phyloP scores from a whole-genome alignment of 805 yeast genomes.

The Isabelozyma gotoi region DNA sequence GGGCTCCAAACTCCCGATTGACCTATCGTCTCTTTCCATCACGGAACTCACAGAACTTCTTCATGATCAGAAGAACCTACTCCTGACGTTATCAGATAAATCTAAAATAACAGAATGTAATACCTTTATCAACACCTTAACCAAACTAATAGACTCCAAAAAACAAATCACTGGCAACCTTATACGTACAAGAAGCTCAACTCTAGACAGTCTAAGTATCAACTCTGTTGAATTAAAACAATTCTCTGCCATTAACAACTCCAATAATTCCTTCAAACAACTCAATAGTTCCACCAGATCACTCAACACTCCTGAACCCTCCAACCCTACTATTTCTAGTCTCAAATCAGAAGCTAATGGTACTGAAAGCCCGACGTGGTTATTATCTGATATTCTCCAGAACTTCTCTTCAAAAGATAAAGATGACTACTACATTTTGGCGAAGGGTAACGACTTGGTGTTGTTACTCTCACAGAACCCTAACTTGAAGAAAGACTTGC shows the following conservation, averaged over 20 bases:
- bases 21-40: not conserved
- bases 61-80: not conserved
- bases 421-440: constrained; percentile 50
- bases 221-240: constrained; percentile 1
- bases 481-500: constrained; percentile 61
- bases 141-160: not conserved
- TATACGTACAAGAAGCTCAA: constrained; percentile 1
- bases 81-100: not conserved
- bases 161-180: not conserved
- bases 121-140: not conserved
- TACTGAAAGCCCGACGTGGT: constrained; percentile 48
- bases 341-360: not conserved
- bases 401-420: constrained; percentile 48
- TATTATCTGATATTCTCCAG: constrained; percentile 60
- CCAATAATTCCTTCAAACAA: not conserved
- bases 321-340: not conserved
- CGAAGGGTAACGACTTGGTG: constrained; percentile 67
- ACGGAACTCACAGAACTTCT: not conserved
- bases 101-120: not conserved
- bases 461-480: constrained; percentile 56
- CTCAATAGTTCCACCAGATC: not conserved
- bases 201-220: constrained; percentile 1
- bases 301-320: not conserved
- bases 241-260: not conserved
- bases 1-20: not conserved